These are phyloP conservation scores for Ceratobasidium sp. DNA, from an alignment of 1,284 basidiomycete species.

Conservation along the genomic window DNA sequence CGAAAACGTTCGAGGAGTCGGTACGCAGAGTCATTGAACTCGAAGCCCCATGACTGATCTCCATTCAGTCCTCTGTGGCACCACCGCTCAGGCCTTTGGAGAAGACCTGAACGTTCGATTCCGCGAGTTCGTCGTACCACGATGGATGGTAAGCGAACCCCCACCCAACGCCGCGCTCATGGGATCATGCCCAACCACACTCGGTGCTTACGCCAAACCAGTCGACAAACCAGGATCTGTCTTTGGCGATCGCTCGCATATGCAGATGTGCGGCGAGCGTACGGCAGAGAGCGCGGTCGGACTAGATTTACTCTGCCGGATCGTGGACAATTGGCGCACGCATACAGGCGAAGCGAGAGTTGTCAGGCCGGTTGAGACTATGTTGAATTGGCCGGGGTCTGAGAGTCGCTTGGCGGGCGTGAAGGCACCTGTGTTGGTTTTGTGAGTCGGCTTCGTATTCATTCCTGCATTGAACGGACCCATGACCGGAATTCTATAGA, in stretches of 20 bases:
- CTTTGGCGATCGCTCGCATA: background rate
- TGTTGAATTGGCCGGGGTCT: conserved; percentile 16
- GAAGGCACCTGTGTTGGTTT: conserved; percentile 2
- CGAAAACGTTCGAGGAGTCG: background rate
- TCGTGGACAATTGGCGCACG: conserved; percentile 27
- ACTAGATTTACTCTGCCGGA: conserved; percentile 4
- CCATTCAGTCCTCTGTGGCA: conserved; percentile 8
- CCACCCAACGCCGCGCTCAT: conserved; percentile 9
- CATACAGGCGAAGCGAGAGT: conserved; percentile 6
- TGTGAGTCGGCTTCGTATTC: conserved; percentile 4
- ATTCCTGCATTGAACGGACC: background rate
- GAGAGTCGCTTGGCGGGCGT: conserved; percentile 5
- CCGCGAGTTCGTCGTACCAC: conserved; percentile 3
- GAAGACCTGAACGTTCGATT: background rate
- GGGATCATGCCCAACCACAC: background rate
- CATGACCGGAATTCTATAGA: background rate
- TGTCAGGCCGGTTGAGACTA: conserved; percentile 1
- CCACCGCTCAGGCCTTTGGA: background rate
- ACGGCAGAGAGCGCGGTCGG: conserved; percentile 24
- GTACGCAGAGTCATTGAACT: background rate
- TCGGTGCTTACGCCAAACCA: conserved; percentile 6
- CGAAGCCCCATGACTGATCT: background rate
- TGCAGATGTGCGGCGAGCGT: background rate
- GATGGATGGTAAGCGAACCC: background rate
- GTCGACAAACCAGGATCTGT: conserved; percentile 13